These are phyloP conservation scores for Gossypium thurberi DNA, from an alignment of 345 rosid genomes.

Conservation along the genomic window DNA sequence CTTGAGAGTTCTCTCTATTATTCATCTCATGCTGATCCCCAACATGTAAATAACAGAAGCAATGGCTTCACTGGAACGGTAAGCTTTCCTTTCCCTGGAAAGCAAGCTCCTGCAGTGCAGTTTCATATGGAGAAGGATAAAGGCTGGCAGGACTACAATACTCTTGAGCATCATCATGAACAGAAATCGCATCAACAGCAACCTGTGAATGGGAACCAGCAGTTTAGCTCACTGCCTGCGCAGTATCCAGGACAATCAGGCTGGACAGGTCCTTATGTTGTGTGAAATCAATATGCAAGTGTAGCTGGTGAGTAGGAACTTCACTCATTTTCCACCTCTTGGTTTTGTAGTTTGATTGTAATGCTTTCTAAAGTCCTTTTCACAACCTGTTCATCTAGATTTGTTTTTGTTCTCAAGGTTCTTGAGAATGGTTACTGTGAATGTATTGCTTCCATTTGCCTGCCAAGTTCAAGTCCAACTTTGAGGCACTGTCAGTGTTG, in stretches of 20 bases:
- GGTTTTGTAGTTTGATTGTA: neutral
- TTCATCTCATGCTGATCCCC: constrained; percentile 41
- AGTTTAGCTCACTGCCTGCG: constrained; percentile 53
- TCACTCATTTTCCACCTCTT: constrained; percentile 13
- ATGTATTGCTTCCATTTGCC: constrained; percentile 55
- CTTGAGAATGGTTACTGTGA: constrained; percentile 49
- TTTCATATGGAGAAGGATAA: constrained; percentile 43
- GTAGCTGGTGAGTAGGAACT: constrained; percentile 36
- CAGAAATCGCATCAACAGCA: constrained; percentile 48
- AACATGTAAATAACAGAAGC: constrained; percentile 34
- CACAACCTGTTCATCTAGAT: neutral
- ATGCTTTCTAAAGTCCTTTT: neutral
- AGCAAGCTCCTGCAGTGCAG: constrained; percentile 49
- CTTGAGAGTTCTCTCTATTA: constrained; percentile 36
- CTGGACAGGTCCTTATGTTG: constrained; percentile 60
- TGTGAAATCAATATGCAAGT: constrained; percentile 58
- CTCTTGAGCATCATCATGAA: constrained; percentile 47
- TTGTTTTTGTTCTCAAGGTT: constrained; percentile 30
- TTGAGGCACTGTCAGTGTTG: constrained; percentile 49
- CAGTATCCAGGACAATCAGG: constrained; percentile 78
- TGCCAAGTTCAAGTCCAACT: constrained; percentile 56
- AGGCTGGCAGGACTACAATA: constrained; percentile 47
- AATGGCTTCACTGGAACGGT: constrained; percentile 47
- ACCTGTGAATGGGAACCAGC: constrained; percentile 44
- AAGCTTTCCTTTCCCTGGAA: constrained; percentile 86